A percentile compares a stretch with the other conserved stretches of the same genome.
phyloP scores from a whole-genome alignment of 352 stramenopile species.

The Elongisporangium anandrum region DNA sequence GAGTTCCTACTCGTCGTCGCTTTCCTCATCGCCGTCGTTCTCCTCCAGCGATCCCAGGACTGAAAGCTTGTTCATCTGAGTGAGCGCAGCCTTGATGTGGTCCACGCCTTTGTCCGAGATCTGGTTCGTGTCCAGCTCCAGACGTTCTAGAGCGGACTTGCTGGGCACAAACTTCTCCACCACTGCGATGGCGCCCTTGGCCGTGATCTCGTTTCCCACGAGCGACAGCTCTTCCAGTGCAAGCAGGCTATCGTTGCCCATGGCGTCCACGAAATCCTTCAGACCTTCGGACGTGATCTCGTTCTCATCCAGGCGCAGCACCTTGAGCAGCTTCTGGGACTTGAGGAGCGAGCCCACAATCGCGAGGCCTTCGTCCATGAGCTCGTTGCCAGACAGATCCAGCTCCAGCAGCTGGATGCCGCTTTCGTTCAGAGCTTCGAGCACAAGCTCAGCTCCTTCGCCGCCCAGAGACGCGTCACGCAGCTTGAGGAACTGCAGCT shows the following conservation, averaged over 20 bases:
- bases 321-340: slow-evolving; percentile 38
- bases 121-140: slow-evolving; percentile 72
- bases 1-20: slow-evolving; percentile 23
- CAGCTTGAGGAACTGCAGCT: slow-evolving; percentile 83
- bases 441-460: slow-evolving; percentile 68
- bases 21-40: slow-evolving; percentile 77
- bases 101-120: slow-evolving; percentile 65
- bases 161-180: slow-evolving; percentile 37
- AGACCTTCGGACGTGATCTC: slow-evolving; percentile 66
- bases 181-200: slow-evolving; percentile 58
- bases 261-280: slow-evolving; percentile 21
- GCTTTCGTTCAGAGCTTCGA: slow-evolving; percentile 52
- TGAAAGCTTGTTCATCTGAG: slow-evolving; percentile 33
- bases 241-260: slow-evolving; percentile 24
- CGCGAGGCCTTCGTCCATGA: slow-evolving; percentile 65
- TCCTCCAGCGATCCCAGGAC: slow-evolving; percentile 77
- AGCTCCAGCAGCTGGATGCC: slow-evolving; percentile 72
- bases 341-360: slow-evolving; percentile 59
- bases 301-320: slow-evolving; percentile 80
- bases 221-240: slow-evolving; percentile 54
- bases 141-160: slow-evolving; percentile 29
- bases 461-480: slow-evolving; percentile 84
- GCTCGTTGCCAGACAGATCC: slow-evolving; percentile 89
- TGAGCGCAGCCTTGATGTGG: slow-evolving; percentile 37
- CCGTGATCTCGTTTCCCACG: slow-evolving; percentile 71